Evolutionary conservation across 768 basidiomycete genomes (phyloP).

Genomic region (Omphalotus guepiniiformis): DNA sequence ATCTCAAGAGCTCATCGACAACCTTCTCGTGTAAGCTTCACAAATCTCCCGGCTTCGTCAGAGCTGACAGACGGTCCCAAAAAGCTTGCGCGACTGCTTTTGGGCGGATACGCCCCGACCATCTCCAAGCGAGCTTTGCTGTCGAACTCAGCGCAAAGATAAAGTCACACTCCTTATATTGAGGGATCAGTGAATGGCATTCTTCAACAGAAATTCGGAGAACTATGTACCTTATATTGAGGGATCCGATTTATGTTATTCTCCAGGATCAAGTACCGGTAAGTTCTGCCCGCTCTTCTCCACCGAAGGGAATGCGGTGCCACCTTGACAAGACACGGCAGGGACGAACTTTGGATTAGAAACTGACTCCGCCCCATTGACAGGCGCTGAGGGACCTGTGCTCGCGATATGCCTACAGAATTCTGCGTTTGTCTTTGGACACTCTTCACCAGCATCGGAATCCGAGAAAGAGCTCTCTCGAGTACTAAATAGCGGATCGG

Average conservation of each 20-base stretch:
- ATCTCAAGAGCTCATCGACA: too few species aligned
- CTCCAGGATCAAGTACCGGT: constrained; percentile 78
- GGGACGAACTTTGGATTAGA: constrained; percentile 40
- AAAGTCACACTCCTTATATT: constrained; percentile 64
- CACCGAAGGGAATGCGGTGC: constrained; percentile 62
- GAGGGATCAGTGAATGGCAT: constrained; percentile 4
- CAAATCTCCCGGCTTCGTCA: too few species aligned
- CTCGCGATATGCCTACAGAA: constrained; percentile 44
- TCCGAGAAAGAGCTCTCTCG: constrained; percentile 20
- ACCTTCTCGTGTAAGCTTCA: too few species aligned
- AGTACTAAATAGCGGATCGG: constrained; percentile 13
- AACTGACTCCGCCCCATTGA: constrained; percentile 34
- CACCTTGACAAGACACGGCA: constrained; percentile 59
- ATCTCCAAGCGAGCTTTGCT: constrained; percentile 82
- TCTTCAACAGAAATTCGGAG: not conserved
- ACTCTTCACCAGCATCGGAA: constrained; percentile 29
- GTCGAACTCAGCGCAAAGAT: constrained; percentile 78
- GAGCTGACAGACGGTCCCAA: too few species aligned
- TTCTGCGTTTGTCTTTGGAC: constrained; percentile 56
- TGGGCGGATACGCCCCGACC: too few species aligned
- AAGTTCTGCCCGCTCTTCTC: constrained; percentile 68
- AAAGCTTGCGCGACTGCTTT: too few species aligned
- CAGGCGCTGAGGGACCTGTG: constrained; percentile 62
- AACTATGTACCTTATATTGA: constrained; percentile 59
- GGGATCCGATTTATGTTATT: constrained; percentile 70